Base-by-base conservation (phyloP, 305 asterid species). In the Fraxinus greggii region DNA sequence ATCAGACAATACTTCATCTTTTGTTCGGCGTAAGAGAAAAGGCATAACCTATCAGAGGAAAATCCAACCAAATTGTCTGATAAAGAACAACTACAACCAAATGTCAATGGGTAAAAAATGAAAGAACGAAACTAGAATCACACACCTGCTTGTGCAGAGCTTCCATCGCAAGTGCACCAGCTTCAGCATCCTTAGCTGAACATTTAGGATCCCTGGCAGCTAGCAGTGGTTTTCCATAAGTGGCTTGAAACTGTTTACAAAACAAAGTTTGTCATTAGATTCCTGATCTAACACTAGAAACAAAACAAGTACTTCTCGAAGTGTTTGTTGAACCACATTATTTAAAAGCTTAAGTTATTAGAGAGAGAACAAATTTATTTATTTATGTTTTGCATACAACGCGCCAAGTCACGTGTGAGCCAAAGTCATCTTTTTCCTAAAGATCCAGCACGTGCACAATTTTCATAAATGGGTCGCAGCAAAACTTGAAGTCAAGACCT, bases 71-170 rank as follows among this genome's bases (percentile, higher is more conserved):
- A 73, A 51, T 61, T 36, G 78, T 72, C 76, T 15, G 26, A 33
- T 19, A 74, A 45, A 38, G 38, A 82, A 76, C 24, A 78, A 65
- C 48, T 36, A 51, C 67, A 80, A 73, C 75, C 7, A 81, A 26
- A 69, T 17, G 69, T 48, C 77, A 17, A 59, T 59, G 24, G 79
- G 70, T 54, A 79, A 83, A 36, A 28, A 21, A 81, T 72, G 72
- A 45, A 74, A 76, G 48, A 80, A 38, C 70, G 45, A 75, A 80
- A 23, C 54, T n/a, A 75, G 29, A 65, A 75, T 75, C 76, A 29
- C 75, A 84, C 79, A 94, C 99, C 98, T 97, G 98, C 89, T 97
- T 97, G 89, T 97, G 99, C 92, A 97, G 88, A 85, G 99, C 98
- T 92, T 97, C 99, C 98, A 97, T 93, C 73, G 98, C 98, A 81